These are phyloP conservation scores for Darksidea phi DNA, from an alignment of 495 filamentous ascomycete species.

Conservation along the genomic window DNA sequence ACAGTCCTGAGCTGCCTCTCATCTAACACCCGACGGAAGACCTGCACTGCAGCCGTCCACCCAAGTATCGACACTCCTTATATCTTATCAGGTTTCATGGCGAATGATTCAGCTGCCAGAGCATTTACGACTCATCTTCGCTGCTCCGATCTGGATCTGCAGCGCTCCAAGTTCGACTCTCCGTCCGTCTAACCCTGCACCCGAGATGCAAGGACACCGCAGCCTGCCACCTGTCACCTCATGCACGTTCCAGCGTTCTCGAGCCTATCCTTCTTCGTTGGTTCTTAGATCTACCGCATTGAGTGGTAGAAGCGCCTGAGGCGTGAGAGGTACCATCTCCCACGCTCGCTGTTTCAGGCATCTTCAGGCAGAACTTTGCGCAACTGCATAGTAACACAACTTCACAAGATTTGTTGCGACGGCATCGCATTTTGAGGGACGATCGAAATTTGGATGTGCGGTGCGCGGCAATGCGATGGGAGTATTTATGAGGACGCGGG, in stretches of 20 bases:
- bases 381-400: conserved; percentile 8
- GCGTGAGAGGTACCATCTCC: conserved; percentile 12
- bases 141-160: too few species aligned
- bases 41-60: too few species aligned
- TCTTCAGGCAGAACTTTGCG: conserved; percentile 1
- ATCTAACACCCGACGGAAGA: too few species aligned
- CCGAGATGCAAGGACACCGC: too few species aligned
- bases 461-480: background rate
- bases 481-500: conserved; percentile 12
- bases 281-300: conserved; percentile 9
- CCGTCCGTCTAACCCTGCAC: too few species aligned
- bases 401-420: conserved; percentile 5
- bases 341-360: conserved; percentile 19
- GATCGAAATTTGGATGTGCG: background rate
- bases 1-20: too few species aligned
- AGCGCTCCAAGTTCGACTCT: too few species aligned
- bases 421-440: background rate
- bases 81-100: too few species aligned
- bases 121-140: too few species aligned
- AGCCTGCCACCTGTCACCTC: too few species aligned
- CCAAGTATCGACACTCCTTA: too few species aligned
- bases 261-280: background rate
- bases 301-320: conserved; percentile 23
- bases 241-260: conserved; percentile 8
- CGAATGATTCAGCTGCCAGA: too few species aligned